Conservation (phyloP, 108 stramenopile species). For the Hondaea fermentalgiana region DNA sequence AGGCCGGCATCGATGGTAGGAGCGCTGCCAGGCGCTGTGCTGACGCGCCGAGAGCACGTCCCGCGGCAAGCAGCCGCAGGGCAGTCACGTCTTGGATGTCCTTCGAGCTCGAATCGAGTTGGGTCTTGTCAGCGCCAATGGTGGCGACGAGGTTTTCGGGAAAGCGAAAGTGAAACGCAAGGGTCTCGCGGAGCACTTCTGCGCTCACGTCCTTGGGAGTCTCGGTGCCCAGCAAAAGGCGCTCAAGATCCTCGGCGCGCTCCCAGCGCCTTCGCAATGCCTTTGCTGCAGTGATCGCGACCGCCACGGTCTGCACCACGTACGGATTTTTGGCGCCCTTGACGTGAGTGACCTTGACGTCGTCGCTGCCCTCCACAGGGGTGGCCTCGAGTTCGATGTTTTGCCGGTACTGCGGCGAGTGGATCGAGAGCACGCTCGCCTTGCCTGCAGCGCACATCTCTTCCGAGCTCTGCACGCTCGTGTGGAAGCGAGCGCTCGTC, state of each 20-base stretch:
- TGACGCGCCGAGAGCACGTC: not conserved
- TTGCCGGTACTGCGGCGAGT: slow-evolving; percentile 33
- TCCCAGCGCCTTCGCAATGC: not conserved
- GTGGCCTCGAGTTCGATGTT: slow-evolving; percentile 21
- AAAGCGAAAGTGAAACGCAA: not conserved
- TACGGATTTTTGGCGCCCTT: slow-evolving; percentile 6
- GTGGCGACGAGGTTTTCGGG: not conserved
- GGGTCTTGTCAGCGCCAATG: too few species aligned
- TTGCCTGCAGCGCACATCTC: not conserved
- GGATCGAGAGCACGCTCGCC: not conserved
- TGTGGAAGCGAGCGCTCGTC: slow-evolving; percentile 64
- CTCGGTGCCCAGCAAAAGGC: not conserved
- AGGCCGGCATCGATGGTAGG: slow-evolving; percentile 62
- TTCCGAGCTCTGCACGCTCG: slow-evolving; percentile 50
- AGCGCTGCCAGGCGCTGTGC: slow-evolving; percentile 38
- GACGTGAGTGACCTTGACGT: not conserved
- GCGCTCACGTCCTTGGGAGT: not conserved
- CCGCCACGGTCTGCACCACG: slow-evolving; percentile 32
- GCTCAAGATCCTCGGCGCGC: not conserved
- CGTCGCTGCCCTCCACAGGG: not conserved
- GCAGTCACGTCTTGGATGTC: not conserved
- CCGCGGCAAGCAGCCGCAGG: not conserved
- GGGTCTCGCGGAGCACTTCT: not conserved
- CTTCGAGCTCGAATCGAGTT: too few species aligned
- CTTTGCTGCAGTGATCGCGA: slow-evolving; percentile 11